Base-by-base conservation (phyloP, 1,284 basidiomycete genomes). In the Psilocybe mexicana region DNA sequence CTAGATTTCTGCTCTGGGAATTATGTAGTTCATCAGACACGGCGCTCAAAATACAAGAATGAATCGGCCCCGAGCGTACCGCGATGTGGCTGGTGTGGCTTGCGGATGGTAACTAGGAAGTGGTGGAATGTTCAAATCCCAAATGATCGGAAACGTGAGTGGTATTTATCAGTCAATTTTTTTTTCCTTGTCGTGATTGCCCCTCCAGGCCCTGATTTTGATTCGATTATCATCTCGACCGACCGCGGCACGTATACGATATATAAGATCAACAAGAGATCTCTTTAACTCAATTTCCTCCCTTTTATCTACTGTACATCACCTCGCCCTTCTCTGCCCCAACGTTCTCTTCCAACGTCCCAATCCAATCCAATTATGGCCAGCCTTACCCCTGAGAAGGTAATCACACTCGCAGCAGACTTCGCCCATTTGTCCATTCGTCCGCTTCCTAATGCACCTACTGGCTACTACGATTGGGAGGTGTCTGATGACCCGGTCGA, bases 391-490 rank as follows among this genome's bases (percentile, higher is more conserved):
- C 18, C 46, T 35, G 46, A n/a, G 30, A 28, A 18, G 23, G 28
- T 30, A 8, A n/a, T 61, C 23, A 40, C 50, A 10, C 24, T 52
- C 2, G 60, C 50, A 43, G 50, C 55, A 14, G 61, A 62, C 23
- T 53, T 54, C 33, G 53, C 55, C n/a, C 45, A 57, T 25, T 55
- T 58, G 23, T 55, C 58, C 18, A 50, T 49, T 12, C 53, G 58
- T 14, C 52, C 58, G 7, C 55, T 56, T 8, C 61, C 61, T 1
- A 55, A 33, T 5, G 58, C 61, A 25, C 61, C 61, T 8, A 62
- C 61, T 24, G 61, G 61, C 11, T 62, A 60, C 45, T 62, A 62
- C 24, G 58, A 62, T 38, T 62, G 58, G 55, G 55, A 62, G 26
- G 54, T 62, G 12, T 60, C 61, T 7, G 51, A 52, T 28, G 56